Base-by-base conservation (phyloP, 2,329 filamentous ascomycete species). In the Penicillium crustosum region DNA sequence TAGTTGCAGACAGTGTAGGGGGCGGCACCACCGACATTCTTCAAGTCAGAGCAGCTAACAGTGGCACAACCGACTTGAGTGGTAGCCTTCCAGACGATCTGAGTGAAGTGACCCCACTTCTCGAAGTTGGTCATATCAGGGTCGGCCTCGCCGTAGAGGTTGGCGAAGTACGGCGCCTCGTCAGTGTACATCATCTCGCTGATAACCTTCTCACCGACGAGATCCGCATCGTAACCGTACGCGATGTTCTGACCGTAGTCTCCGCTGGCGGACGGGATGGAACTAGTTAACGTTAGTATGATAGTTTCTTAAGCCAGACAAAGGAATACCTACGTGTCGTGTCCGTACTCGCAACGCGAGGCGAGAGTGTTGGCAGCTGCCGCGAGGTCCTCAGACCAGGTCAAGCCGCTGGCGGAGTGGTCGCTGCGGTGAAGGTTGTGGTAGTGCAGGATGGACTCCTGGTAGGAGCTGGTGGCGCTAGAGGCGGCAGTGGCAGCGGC, bases 1-100 rank as follows among this genome's bases (percentile, higher is more conserved):
- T 96, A 96, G 83, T 96, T 93, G 87, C 91, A 96, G 69, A 95
- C 91, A 31, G 89, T 93, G 81, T 86, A 91, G 77, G 84, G 86
- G n/a, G 86, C 55, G 29, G 77, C 66, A 49, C 71, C 68, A 57
- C 75, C 77, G 47, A 75, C 73, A 61, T 79, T 78, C 51, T 67
- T 71, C 43, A 83, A 72, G 53, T 58, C 67, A 31, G 63, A 25
- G 81, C 79, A 86, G 74, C 64, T 60, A 21, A 73, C 69, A 29
- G 75, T 83, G 51, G 79, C 80, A 72, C 89, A 93, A 63, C 87
- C 89, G 53, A 92, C 78, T 39, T 79, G 65, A 19, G 76, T 83
- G 56, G 86, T 85, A 25, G 63, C 75, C 70, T 83, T 83, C 89
- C 89, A 93, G 58, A 92, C 82, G 31, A 92, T 78, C 78, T 93